phyloP scores from a whole-genome alignment of 2,329 filamentous ascomycete genomes.

The Septoria linicola region DNA sequence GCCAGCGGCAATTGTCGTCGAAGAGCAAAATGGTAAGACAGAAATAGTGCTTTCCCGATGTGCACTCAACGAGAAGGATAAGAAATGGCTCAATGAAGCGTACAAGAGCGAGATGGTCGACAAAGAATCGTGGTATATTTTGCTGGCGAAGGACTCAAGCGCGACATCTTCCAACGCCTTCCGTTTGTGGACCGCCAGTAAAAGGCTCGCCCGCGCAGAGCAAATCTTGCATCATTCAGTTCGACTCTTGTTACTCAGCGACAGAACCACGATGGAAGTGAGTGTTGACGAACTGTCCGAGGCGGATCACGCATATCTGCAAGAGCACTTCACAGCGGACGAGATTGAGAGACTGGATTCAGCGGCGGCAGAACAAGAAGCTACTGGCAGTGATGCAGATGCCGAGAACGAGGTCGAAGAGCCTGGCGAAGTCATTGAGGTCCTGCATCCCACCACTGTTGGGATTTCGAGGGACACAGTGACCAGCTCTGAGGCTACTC shows the following conservation, averaged over 20 bases:
- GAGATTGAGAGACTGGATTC: background rate
- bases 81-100: slow-evolving; percentile 1
- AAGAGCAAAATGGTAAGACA: background rate
- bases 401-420: too few species aligned
- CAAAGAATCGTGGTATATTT: background rate
- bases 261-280: background rate
- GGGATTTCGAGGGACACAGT: too few species aligned
- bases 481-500: background rate
- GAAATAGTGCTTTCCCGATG: background rate
- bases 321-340: background rate
- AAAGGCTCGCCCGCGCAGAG: background rate
- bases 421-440: too few species aligned
- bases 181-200: background rate
- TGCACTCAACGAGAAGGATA: background rate
- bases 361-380: too few species aligned
- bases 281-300: background rate
- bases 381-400: too few species aligned
- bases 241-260: background rate
- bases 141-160: background rate
- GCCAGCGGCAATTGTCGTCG: background rate
- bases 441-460: too few species aligned
- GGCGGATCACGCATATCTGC: background rate
- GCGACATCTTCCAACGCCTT: background rate
- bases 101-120: background rate
- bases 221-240: background rate